phyloP scores from a whole-genome alignment of 2,329 filamentous ascomycete species.

The Parafenestella ontariensis region DNA sequence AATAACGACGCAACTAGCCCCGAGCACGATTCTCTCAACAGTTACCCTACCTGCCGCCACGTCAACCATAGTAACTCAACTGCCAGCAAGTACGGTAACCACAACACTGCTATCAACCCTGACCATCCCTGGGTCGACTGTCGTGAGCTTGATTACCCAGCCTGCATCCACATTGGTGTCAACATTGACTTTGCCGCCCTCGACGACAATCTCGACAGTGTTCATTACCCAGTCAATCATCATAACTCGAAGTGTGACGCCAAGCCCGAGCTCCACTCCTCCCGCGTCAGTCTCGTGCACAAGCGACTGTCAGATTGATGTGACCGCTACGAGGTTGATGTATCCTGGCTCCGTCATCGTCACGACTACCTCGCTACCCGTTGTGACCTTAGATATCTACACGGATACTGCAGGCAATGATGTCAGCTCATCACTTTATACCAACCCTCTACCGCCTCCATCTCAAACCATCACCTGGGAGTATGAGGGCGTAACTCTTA shows the following conservation, averaged over 20 bases:
- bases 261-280: conserved; percentile 21
- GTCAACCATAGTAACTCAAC: conserved; percentile 5
- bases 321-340: conserved; percentile 35
- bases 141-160: conserved; percentile 12
- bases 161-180: conserved; percentile 16
- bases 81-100: conserved; percentile 26
- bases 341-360: conserved; percentile 38
- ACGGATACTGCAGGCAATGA: conserved; percentile 15
- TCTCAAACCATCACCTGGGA: conserved; percentile 35
- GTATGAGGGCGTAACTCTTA: conserved; percentile 32
- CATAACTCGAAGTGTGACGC: conserved; percentile 26
- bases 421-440: conserved; percentile 23
- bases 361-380: conserved; percentile 18
- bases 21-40: conserved; percentile 13
- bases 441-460: conserved; percentile 17
- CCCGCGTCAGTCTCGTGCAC: conserved; percentile 30
- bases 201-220: conserved; percentile 26
- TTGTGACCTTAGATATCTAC: conserved; percentile 33
- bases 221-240: conserved; percentile 24
- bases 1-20: conserved; percentile 9
- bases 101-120: conserved; percentile 29
- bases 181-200: conserved; percentile 35
- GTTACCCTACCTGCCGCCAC: conserved; percentile 19
- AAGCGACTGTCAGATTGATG: conserved; percentile 40
- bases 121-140: conserved; percentile 16